phyloP scores from a whole-genome alignment of 352 stramenopile genomes.

The Phytophthora gonapodyides region DNA sequence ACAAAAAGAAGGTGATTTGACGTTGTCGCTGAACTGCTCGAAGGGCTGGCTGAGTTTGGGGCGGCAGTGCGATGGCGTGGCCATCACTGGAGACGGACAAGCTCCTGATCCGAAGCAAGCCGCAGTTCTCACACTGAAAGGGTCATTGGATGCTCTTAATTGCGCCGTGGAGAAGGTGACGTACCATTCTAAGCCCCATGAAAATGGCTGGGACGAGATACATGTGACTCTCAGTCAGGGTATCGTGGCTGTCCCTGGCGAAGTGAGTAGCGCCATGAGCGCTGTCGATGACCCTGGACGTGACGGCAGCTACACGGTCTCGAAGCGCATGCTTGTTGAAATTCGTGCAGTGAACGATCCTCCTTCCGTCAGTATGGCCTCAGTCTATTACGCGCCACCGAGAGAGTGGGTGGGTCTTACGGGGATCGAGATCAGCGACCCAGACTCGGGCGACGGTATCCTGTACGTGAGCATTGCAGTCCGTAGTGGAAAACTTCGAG shows the following conservation, averaged over 20 bases:
- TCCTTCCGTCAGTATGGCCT: constrained; percentile 38
- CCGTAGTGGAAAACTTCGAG: constrained; percentile 42
- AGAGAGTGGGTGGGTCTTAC: constrained; percentile 34
- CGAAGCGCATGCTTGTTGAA: constrained; percentile 44
- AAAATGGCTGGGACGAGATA: constrained; percentile 43
- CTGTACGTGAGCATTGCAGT: constrained; percentile 53
- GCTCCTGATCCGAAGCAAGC: constrained; percentile 2
- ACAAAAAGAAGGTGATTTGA: constrained; percentile 17
- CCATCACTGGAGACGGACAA: constrained; percentile 2
- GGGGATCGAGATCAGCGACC: constrained; percentile 42
- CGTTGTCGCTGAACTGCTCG: constrained; percentile 39
- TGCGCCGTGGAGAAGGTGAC: constrained; percentile 55
- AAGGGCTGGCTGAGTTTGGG: constrained; percentile 46
- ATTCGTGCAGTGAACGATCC: constrained; percentile 53
- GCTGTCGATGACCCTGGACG: constrained; percentile 1
- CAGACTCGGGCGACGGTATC: constrained; percentile 43
- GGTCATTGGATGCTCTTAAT: constrained; percentile 45
- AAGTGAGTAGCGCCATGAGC: not conserved
- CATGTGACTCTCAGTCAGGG: constrained; percentile 46
- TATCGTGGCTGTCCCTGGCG: not conserved
- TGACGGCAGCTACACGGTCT: constrained; percentile 35
- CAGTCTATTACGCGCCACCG: constrained; percentile 35
- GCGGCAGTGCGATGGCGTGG: constrained; percentile 22
- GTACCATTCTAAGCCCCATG: constrained; percentile 42
- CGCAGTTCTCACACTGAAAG: constrained; percentile 29